phyloP scores from a whole-genome alignment of 2,329 filamentous ascomycete genomes.

The Sporothrix pallida region DNA sequence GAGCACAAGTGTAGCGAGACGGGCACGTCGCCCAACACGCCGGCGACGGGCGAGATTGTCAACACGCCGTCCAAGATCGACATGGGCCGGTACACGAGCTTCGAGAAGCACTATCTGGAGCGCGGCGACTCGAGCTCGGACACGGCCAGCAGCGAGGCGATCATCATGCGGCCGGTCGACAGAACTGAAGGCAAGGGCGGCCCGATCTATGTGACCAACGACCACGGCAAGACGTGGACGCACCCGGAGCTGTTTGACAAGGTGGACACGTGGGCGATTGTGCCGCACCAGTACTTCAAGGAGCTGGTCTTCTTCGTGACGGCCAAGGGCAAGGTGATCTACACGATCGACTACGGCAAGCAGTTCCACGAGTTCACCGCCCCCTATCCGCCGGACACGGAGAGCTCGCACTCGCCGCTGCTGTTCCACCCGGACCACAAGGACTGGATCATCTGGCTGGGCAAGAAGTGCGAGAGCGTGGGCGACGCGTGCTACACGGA shows the following conservation, averaged over 20 bases:
- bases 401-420: conserved; percentile 55
- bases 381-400: conserved; percentile 57
- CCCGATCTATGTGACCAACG: conserved; percentile 73
- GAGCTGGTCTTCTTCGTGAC: conserved; percentile 90
- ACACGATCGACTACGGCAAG: conserved; percentile 79
- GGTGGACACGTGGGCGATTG: conserved; percentile 72
- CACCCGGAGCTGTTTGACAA: conserved; percentile 66
- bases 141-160: conserved; percentile 69
- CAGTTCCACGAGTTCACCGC: conserved; percentile 76
- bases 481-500: conserved; percentile 68
- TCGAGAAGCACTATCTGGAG: conserved; percentile 77
- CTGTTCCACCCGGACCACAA: conserved; percentile 83
- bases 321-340: conserved; percentile 67
- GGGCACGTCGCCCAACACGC: conserved; percentile 53
- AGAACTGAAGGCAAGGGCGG: conserved; percentile 57
- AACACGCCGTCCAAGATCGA: conserved; percentile 56
- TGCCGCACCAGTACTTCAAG: conserved; percentile 79
- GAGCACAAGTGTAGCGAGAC: conserved; percentile 77
- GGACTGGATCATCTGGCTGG: conserved; percentile 93
- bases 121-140: conserved; percentile 66
- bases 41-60: conserved; percentile 70
- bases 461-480: conserved; percentile 66
- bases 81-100: conserved; percentile 64
- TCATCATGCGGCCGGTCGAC: conserved; percentile 60
- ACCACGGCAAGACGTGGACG: conserved; percentile 90